phyloP scores from a whole-genome alignment of 495 filamentous ascomycete genomes.

The Penicillium flavigenum region DNA sequence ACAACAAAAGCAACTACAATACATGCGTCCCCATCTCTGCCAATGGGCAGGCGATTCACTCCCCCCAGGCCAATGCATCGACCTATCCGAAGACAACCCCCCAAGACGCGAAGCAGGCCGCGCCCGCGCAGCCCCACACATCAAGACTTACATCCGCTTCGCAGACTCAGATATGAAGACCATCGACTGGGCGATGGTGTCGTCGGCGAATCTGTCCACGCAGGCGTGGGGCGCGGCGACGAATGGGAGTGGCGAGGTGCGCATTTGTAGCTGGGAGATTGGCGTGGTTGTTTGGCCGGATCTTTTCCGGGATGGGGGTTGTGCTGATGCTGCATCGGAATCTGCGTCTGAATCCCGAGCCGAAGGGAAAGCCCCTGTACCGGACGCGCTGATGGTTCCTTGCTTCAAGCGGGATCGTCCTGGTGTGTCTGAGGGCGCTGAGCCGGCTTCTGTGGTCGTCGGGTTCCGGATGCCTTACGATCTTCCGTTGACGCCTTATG shows the following conservation, averaged over 20 bases:
- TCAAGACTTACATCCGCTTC: slow-evolving; percentile 87
- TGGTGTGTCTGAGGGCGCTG: neutral
- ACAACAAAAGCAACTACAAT: slow-evolving; percentile 73
- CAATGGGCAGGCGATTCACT: slow-evolving; percentile 62
- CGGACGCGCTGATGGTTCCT: slow-evolving; percentile 59
- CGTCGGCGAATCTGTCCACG: slow-evolving; percentile 82
- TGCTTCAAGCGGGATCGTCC: slow-evolving; percentile 64
- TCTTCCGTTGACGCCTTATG: slow-evolving; percentile 69
- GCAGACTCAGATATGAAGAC: slow-evolving; percentile 40
- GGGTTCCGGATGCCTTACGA: slow-evolving; percentile 83
- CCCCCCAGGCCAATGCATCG: slow-evolving; percentile 11
- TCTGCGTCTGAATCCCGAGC: neutral
- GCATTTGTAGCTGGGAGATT: slow-evolving; percentile 79
- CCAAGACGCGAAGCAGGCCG: slow-evolving; percentile 54
- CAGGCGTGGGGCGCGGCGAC: slow-evolving; percentile 81
- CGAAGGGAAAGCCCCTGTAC: neutral
- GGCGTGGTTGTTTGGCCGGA: slow-evolving; percentile 84
- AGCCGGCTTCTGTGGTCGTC: slow-evolving; percentile 38
- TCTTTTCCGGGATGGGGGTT: slow-evolving; percentile 44
- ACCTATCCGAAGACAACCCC: slow-evolving; percentile 14
- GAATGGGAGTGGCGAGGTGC: slow-evolving; percentile 56
- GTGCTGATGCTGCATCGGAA: slow-evolving; percentile 11
- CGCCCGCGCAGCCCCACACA: slow-evolving; percentile 81
- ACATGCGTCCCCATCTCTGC: slow-evolving; percentile 66
- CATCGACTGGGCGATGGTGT: slow-evolving; percentile 86